These are phyloP conservation scores for Peronospora belbahrii DNA, from an alignment of 352 stramenopile genomes.

Conservation along the genomic window DNA sequence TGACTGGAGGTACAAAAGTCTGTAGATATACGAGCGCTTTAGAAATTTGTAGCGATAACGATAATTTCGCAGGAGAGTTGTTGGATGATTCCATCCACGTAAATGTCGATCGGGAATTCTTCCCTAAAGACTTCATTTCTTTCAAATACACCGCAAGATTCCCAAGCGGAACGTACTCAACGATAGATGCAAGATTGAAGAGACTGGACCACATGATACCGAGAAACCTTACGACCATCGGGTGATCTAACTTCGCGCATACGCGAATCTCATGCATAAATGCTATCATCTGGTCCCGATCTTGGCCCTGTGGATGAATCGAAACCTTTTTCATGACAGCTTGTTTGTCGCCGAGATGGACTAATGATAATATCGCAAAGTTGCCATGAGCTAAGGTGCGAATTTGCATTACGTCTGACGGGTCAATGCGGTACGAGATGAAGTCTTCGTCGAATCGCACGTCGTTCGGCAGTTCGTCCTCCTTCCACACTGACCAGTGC, in stretches of 20 bases:
- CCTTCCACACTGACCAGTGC: constrained; percentile 20
- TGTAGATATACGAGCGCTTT: constrained; percentile 60
- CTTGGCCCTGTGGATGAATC: constrained; percentile 15
- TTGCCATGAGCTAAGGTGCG: constrained; percentile 26
- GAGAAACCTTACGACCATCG: constrained; percentile 46
- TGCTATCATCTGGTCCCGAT: constrained; percentile 24
- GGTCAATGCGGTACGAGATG: constrained; percentile 27
- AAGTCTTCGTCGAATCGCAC: constrained; percentile 27
- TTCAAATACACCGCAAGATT: constrained; percentile 27
- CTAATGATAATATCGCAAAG: constrained; percentile 31
- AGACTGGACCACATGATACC: constrained; percentile 51
- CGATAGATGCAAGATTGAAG: constrained; percentile 48
- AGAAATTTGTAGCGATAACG: constrained; percentile 48
- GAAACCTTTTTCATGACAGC: constrained; percentile 33
- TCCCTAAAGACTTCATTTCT: constrained; percentile 28
- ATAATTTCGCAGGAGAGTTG: constrained; percentile 30
- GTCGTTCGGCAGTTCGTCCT: constrained; percentile 24
- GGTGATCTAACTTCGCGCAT: constrained; percentile 42
- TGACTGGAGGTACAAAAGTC: constrained; percentile 49
- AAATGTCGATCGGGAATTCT: constrained; percentile 18
- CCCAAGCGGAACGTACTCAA: constrained; percentile 49
- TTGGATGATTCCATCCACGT: constrained; percentile 27
- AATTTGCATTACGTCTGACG: constrained; percentile 33
- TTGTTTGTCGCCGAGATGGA: constrained; percentile 31
- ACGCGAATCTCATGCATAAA: constrained; percentile 72